These are phyloP conservation scores for Platismatia glauca DNA, from an alignment of 495 filamentous ascomycete genomes.

Conservation along the genomic window DNA sequence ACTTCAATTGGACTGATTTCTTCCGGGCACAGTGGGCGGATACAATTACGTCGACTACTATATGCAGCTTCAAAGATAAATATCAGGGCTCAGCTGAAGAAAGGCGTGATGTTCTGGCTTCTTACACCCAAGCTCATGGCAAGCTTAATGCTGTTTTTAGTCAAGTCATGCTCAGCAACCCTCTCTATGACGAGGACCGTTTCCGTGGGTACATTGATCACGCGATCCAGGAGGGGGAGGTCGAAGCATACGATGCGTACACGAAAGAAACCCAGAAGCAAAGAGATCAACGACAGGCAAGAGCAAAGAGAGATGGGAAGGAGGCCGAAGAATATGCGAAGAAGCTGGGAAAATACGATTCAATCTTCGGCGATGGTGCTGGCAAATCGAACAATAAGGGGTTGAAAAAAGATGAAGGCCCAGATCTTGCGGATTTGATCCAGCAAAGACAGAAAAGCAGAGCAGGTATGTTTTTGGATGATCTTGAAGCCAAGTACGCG, in stretches of 20 bases:
- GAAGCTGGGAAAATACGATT: conserved; percentile 58
- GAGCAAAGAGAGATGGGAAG: conserved; percentile 48
- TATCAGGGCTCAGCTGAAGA: conserved; percentile 92
- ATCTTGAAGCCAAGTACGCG: conserved; percentile 67
- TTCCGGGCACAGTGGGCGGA: conserved; percentile 73
- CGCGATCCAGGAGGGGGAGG: conserved; percentile 62
- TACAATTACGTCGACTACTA: conserved; percentile 55
- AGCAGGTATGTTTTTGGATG: conserved; percentile 50
- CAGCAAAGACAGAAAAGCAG: conserved; percentile 45
- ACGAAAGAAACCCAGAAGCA: conserved; percentile 59
- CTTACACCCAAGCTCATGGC: conserved; percentile 61
- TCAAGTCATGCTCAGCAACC: conserved; percentile 73
- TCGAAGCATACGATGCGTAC: conserved; percentile 58
- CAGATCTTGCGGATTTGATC: conserved; percentile 51
- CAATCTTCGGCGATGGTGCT: conserved; percentile 36
- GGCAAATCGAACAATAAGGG: conserved; percentile 29
- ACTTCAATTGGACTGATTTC: conserved; percentile 85
- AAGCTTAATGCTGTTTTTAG: conserved; percentile 69
- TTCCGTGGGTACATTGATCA: conserved; percentile 71
- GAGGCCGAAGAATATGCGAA: conserved; percentile 65
- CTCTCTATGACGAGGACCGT: conserved; percentile 76
- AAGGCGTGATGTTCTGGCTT: conserved; percentile 60
- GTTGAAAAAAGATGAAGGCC: conserved; percentile 29
- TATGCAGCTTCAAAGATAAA: conserved; percentile 59
- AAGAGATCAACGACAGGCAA: conserved; percentile 42